phyloP scores from a whole-genome alignment of 345 rosid species.

The Populus pruinosa region DNA sequence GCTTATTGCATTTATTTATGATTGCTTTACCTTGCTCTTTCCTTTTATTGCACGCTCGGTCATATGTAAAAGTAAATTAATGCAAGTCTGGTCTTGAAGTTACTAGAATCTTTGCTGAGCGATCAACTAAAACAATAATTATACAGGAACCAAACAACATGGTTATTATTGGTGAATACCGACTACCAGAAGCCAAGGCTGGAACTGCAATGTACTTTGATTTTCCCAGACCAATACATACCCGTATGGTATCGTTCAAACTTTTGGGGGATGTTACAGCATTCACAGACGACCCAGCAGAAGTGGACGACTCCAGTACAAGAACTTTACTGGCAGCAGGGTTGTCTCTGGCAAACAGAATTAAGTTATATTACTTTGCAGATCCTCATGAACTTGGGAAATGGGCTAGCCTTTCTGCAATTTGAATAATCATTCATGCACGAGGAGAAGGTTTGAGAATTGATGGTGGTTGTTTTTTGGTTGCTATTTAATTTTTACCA shows the following conservation, averaged over 20 bases:
- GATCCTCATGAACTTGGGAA: constrained; percentile 81
- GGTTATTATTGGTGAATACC: constrained; percentile 76
- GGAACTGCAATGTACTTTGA: constrained; percentile 85
- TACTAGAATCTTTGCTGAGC: background rate
- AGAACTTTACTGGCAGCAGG: constrained; percentile 58
- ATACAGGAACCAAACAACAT: constrained; percentile 64
- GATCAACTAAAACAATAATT: constrained; percentile 1
- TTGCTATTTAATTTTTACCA: background rate
- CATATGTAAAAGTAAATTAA: background rate
- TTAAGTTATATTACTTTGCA: constrained; percentile 65
- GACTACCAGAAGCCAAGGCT: constrained; percentile 69
- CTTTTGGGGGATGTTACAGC: constrained; percentile 81
- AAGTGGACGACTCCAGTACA: constrained; percentile 52
- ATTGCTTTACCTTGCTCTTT: background rate
- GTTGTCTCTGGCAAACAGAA: constrained; percentile 61
- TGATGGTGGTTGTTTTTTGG: constrained; percentile 6
- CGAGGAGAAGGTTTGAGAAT: background rate
- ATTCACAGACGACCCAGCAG: constrained; percentile 69
- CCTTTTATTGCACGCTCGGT: background rate
- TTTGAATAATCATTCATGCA: constrained; percentile 25
- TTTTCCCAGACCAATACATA: constrained; percentile 63
- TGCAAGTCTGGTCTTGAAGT: background rate
- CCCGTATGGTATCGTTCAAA: constrained; percentile 52
- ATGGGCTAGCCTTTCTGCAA: constrained; percentile 80
- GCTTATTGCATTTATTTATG: background rate